These are phyloP conservation scores for Pythium brassicae DNA, from an alignment of 352 stramenopile species.

Conservation along the genomic window DNA sequence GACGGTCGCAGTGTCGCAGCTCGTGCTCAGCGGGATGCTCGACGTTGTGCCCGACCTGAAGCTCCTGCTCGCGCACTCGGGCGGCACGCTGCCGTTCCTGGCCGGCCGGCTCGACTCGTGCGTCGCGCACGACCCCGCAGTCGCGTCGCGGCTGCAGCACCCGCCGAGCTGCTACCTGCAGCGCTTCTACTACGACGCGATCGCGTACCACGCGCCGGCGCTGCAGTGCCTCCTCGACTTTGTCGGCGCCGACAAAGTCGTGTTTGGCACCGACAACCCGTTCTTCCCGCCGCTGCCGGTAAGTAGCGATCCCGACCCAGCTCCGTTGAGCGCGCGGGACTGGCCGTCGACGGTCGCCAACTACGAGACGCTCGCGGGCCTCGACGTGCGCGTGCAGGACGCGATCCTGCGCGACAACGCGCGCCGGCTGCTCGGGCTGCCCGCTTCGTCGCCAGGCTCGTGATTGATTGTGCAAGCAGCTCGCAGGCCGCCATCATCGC, in stretches of 20 bases:
- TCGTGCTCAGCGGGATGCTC: slow-evolving; percentile 53
- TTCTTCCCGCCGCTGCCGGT: slow-evolving; percentile 46
- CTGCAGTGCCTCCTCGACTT: slow-evolving; percentile 55
- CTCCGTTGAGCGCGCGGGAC: slow-evolving; percentile 21
- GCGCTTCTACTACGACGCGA: slow-evolving; percentile 58
- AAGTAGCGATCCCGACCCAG: background rate
- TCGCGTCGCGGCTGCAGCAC: slow-evolving; percentile 32
- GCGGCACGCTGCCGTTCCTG: slow-evolving; percentile 57
- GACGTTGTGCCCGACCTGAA: slow-evolving; percentile 43
- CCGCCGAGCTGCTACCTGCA: slow-evolving; percentile 48
- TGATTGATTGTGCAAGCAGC: too few species aligned
- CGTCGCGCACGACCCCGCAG: slow-evolving; percentile 45
- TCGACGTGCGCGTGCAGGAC: slow-evolving; percentile 25
- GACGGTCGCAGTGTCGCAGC: slow-evolving; percentile 47
- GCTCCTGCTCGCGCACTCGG: slow-evolving; percentile 56
- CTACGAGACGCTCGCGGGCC: slow-evolving; percentile 44
- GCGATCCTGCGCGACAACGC: slow-evolving; percentile 41
- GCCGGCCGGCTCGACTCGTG: slow-evolving; percentile 55
- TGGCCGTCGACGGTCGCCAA: slow-evolving; percentile 40
- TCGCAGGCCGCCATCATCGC: too few species aligned
- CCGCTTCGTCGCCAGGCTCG: background rate
- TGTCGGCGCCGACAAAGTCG: slow-evolving; percentile 42
- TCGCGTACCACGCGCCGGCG: slow-evolving; percentile 48
- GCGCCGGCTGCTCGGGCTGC: slow-evolving; percentile 23
- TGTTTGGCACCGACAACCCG: slow-evolving; percentile 63